phyloP scores from a whole-genome alignment of 352 stramenopile species.

The Pythium sp. region DNA sequence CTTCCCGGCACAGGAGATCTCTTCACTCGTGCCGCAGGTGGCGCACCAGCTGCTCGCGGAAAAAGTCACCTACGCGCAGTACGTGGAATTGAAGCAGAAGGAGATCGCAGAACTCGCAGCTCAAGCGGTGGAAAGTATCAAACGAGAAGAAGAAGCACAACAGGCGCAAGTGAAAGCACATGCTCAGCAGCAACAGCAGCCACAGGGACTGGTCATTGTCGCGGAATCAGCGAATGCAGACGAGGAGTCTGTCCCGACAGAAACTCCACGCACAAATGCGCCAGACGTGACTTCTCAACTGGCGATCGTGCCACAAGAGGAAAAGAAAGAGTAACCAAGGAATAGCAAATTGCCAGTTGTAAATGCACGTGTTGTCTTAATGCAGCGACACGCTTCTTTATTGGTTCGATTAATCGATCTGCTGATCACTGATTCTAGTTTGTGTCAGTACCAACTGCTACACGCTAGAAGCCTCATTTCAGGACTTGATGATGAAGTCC shows the following conservation, averaged over 20 bases:
- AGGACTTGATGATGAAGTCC: background rate
- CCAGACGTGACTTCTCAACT: background rate
- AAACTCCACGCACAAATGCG: background rate
- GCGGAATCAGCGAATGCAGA: constrained; percentile 19
- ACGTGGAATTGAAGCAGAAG: constrained; percentile 33
- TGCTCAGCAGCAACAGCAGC: constrained; percentile 9
- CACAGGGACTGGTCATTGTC: constrained; percentile 11
- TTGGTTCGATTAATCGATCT: background rate
- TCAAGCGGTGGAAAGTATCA: constrained; percentile 14
- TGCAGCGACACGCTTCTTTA: background rate
- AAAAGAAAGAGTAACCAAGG: constrained; percentile 12
- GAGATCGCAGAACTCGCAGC: constrained; percentile 20
- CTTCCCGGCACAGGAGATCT: constrained; percentile 63
- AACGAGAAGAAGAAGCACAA: constrained; percentile 14
- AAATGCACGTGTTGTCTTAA: background rate
- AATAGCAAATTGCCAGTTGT: background rate
- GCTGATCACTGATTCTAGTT: background rate
- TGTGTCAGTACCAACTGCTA: background rate
- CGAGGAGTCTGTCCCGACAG: constrained; percentile 13
- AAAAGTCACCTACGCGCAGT: constrained; percentile 57
- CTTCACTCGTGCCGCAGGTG: constrained; percentile 46
- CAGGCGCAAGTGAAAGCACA: constrained; percentile 15
- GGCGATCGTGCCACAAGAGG: constrained; percentile 10
- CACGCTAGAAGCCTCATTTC: background rate
- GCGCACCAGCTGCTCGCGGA: constrained; percentile 63